Percentiles rank a stretch among this genome's conserved stretches.
Conservation (phyloP, 768 basidiomycete genomes). For the Mycena polygramma region DNA sequence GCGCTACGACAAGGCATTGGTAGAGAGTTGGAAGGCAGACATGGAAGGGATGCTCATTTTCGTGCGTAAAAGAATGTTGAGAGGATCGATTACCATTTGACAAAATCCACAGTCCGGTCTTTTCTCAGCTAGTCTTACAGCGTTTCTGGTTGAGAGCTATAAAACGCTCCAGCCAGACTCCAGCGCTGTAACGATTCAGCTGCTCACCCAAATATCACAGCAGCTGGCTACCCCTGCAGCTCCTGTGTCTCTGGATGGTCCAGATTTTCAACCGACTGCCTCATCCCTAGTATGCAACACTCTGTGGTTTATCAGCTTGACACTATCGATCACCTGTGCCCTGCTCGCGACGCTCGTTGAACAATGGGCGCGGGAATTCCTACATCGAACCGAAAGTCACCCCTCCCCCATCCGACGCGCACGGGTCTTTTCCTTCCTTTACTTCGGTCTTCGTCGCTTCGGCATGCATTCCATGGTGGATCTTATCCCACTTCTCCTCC, state of each 20-base stretch:
- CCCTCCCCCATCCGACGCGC: not conserved
- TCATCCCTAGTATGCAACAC: not conserved
- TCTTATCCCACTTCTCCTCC: not conserved
- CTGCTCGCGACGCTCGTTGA: not conserved
- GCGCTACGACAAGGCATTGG: not conserved
- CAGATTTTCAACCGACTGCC: not conserved
- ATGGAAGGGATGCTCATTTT: constrained; percentile 11
- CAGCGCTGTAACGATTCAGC: not conserved
- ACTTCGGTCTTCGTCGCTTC: not conserved
- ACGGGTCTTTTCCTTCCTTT: not conserved
- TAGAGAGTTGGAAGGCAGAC: constrained; percentile 16
- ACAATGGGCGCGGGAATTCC: not conserved
- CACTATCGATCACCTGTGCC: not conserved
- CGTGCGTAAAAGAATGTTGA: not conserved
- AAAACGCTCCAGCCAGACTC: constrained; percentile 1
- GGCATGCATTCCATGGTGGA: not conserved
- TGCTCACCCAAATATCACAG: not conserved
- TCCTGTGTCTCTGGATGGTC: too few relatives aligned
- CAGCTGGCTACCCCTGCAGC: not conserved
- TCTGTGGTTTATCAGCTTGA: not conserved
- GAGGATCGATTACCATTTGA: too few relatives aligned
- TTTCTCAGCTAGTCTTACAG: constrained; percentile 4
- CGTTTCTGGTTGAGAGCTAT: constrained; percentile 14
- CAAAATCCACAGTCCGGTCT: constrained; percentile 13
- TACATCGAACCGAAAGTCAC: not conserved